Conservation (phyloP, 345 rosid species). For the Firmiana major region DNA sequence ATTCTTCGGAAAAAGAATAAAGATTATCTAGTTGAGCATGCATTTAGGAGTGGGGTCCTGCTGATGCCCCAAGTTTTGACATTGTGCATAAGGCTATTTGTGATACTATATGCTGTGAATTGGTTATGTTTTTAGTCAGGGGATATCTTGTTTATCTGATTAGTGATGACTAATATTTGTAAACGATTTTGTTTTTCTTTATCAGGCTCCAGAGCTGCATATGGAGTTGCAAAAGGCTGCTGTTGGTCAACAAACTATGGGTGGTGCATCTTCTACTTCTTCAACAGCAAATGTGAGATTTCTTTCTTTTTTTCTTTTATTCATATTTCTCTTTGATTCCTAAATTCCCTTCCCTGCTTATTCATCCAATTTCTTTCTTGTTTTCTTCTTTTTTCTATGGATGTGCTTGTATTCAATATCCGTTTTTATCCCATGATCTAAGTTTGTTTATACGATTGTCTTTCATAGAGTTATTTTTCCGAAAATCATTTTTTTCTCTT, state of each 20-base stretch:
- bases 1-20: neutral
- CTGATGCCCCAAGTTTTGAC: neutral
- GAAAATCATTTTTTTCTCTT: no score
- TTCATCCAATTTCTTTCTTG: neutral
- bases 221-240: slow-evolving; percentile 52
- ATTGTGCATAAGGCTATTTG: neutral
- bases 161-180: neutral
- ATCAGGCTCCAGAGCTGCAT: slow-evolving; percentile 61
- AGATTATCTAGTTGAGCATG: neutral
- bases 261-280: slow-evolving; percentile 43
- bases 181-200: neutral
- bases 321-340: neutral
- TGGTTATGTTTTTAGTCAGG: neutral
- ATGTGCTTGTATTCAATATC: neutral
- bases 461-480: no score
- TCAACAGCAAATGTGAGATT: slow-evolving; percentile 28
- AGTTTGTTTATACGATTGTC: no score
- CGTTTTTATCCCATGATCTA: neutral
- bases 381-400: neutral
- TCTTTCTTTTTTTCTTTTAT: neutral
- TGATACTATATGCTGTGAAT: neutral
- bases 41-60: neutral
- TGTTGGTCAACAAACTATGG: slow-evolving; percentile 29
- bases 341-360: neutral
- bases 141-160: neutral